Evolutionary conservation across 2,329 filamentous ascomycete species (phyloP), one percentile per base, ranked within the genome.

Genomic region (Pseudofabraea citricarpa): DNA sequence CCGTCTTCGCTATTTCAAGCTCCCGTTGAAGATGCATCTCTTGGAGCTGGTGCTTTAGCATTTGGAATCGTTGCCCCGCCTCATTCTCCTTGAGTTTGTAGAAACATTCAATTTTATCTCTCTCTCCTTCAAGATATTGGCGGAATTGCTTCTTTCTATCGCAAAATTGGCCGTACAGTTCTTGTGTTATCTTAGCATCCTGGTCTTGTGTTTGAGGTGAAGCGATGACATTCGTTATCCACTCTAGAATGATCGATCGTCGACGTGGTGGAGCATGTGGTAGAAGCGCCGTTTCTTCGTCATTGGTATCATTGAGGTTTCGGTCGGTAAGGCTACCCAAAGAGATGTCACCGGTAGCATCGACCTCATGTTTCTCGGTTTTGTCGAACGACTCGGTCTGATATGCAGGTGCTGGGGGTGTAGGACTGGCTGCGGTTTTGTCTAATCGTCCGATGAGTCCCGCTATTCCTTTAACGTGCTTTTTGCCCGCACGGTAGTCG

Each of bases 401-500:
- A 38, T 31, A 53, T 50, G 41, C 41, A 47, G 13, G 45, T 44
- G n/a, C 23, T 36, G 24, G 43, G 19, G 15, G 31, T 46, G 29
- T 24, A 13, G 41, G 49, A 37, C 15, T 46, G 21, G 36, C 43
- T 18, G 47, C 41, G 6, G 52, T 47, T 45, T 48, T 51, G 47
- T 76, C 70, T 61, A 79, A 64, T 69, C 79, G 67, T 69, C 77
- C 74, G 49, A 93, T 75, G 46, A 89, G 88, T 49, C 85, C 79
- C 19, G 75, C 68, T 41, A 96, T 83, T 44, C 81, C 82, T 66
- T 96, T 97, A 64, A 97, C 75, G 62, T 90, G 85, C 69, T 96
- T 96, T 70, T 97, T 97, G 48, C 90, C 91, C 44, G 82, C 82
- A 75, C 95, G 95, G 74, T 97, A 97, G 67, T 96, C 81, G 56